Conservation (phyloP, 148 eudicot species). For the Tetragonia tetragonoides region DNA sequence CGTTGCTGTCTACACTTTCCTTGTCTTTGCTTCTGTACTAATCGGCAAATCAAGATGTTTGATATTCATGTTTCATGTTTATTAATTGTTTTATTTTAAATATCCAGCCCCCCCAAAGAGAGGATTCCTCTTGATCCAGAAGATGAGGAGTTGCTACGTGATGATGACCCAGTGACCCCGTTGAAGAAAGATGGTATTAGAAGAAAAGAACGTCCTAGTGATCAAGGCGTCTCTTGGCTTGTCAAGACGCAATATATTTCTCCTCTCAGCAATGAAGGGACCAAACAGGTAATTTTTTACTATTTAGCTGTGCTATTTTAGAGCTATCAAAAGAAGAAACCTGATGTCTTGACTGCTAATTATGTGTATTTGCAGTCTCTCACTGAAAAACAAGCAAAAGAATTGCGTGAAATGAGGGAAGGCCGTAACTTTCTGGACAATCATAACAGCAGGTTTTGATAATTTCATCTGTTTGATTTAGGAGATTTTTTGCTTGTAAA, state of each 20-base stretch:
- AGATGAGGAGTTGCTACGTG: constrained; percentile 81
- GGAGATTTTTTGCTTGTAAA: neutral
- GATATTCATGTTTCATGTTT: neutral
- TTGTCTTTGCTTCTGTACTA: neutral
- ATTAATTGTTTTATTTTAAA: neutral
- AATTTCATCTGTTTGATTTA: constrained; percentile 7
- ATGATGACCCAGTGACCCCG: constrained; percentile 79
- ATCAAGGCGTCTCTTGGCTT: constrained; percentile 91
- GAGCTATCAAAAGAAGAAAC: neutral
- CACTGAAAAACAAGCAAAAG: constrained; percentile 94
- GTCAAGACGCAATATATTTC: constrained; percentile 98
- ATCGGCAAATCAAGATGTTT: neutral
- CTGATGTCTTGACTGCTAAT: constrained; percentile 1
- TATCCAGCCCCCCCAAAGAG: constrained; percentile 72
- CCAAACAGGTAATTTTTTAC: constrained; percentile 61
- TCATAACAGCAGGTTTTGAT: constrained; percentile 61
- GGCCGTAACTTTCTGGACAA: constrained; percentile 60
- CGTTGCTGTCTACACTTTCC: constrained; percentile 4
- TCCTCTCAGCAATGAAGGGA: constrained; percentile 78
- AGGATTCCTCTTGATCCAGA: constrained; percentile 70
- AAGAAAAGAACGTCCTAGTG: constrained; percentile 87
- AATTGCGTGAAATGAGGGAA: constrained; percentile 69
- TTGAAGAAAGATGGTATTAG: constrained; percentile 79
- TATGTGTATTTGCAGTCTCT: constrained; percentile 51
- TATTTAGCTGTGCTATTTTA: neutral